phyloP scores from a whole-genome alignment of 345 rosid genomes.

The Populus tremula region DNA sequence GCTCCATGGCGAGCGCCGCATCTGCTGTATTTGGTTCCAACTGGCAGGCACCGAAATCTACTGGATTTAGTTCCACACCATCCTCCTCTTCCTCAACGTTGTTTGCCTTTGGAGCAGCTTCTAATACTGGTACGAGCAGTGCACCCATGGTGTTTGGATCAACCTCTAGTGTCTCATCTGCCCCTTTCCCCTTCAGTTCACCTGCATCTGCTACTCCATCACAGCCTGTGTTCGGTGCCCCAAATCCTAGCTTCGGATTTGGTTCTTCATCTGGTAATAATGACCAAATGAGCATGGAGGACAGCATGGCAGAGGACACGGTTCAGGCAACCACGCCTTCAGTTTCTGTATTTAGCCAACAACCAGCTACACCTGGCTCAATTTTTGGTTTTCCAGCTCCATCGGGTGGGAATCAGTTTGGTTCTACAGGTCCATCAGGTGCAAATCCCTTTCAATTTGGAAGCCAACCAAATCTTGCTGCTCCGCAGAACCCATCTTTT shows the following conservation, averaged over 20 bases:
- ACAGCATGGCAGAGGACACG: conserved; percentile 96
- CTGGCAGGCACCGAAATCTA: conserved; percentile 50
- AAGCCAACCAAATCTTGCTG: conserved; percentile 42
- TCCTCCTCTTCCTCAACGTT: conserved; percentile 44
- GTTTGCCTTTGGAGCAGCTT: conserved; percentile 49
- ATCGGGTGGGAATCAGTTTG: conserved; percentile 4
- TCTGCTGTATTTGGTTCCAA: conserved; percentile 47
- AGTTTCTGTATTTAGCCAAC: conserved; percentile 50
- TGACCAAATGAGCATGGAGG: conserved; percentile 86
- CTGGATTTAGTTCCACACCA: conserved; percentile 41
- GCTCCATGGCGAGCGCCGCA: conserved; percentile 40
- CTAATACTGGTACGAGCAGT: conserved; percentile 33
- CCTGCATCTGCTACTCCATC: conserved; percentile 42
- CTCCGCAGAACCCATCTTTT: conserved; percentile 50
- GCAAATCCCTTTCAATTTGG: conserved; percentile 66
- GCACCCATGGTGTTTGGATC: conserved; percentile 50
- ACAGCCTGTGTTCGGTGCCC: conserved; percentile 48
- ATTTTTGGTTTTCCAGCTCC: conserved; percentile 38
- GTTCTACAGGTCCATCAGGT: conserved; percentile 31
- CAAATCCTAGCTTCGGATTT: conserved; percentile 43
- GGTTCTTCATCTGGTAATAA: conserved; percentile 48
- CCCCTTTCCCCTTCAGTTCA: conserved; percentile 50
- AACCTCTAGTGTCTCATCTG: conserved; percentile 40
- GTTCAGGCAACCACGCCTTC: conserved; percentile 51
- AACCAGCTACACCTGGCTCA: conserved; percentile 34